Evolutionary conservation across 805 yeast genomes (phyloP).

Genomic region (Pachysolen tannophilus): DNA sequence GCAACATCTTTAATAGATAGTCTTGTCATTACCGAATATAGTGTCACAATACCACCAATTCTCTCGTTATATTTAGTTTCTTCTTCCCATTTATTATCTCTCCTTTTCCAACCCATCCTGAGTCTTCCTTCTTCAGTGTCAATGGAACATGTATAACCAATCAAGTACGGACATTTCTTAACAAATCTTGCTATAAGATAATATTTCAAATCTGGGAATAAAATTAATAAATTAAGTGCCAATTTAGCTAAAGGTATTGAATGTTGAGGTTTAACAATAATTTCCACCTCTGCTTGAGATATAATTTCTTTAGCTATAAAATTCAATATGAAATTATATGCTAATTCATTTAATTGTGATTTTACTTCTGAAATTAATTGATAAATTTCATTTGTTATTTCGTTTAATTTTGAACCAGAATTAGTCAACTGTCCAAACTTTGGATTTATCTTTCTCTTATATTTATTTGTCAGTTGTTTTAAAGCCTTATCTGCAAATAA

Average conservation of each 20-base stretch:
- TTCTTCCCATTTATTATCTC: conserved; percentile 44
- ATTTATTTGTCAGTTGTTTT: conserved; percentile 45
- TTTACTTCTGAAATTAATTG: conserved; percentile 41
- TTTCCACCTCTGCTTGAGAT: conserved; percentile 90
- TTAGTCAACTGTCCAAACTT: conserved; percentile 88
- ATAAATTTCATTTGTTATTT: conserved; percentile 42
- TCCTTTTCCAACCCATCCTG: conserved; percentile 78
- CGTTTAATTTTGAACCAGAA: conserved; percentile 48
- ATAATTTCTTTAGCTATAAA: conserved; percentile 80
- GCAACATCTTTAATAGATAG: conserved; percentile 22
- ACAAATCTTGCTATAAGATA: conserved; percentile 71
- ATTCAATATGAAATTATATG: conserved; percentile 69
- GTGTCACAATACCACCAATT: conserved; percentile 75
- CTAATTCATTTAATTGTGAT: conserved; percentile 31
- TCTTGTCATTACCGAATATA: conserved; percentile 71
- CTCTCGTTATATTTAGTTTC: conserved; percentile 75
- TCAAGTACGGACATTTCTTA: conserved; percentile 82
- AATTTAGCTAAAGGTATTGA: conserved; percentile 75
- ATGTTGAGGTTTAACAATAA: conserved; percentile 66
- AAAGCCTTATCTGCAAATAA: conserved; percentile 36
- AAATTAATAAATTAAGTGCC: conserved; percentile 42
- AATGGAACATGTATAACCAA: conserved; percentile 71
- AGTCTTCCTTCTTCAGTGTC: conserved; percentile 77
- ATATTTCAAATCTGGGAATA: conserved; percentile 42
- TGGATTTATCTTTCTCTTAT: conserved; percentile 75